phyloP scores from a whole-genome alignment of 805 yeast species.

The Candida berthetii region DNA sequence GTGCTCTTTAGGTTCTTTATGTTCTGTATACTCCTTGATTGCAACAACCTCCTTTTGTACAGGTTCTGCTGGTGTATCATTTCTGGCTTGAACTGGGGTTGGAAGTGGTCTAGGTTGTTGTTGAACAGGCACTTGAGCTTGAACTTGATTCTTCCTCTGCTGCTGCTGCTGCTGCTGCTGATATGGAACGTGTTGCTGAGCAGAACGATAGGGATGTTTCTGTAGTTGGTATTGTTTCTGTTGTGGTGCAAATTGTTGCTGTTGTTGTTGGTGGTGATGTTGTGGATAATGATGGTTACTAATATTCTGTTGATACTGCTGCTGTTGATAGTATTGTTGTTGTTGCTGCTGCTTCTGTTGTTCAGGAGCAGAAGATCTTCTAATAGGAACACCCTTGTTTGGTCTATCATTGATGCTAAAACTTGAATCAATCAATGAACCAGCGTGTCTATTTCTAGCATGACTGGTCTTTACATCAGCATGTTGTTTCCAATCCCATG shows the following conservation, averaged over 20 bases:
- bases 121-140: not conserved
- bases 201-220: too few relatives aligned
- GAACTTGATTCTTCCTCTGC: not conserved
- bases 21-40: not conserved
- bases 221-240: not conserved
- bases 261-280: not conserved
- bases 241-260: not conserved
- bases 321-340: conserved; percentile 1
- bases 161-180: conserved; percentile 2
- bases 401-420: not conserved
- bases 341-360: not conserved
- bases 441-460: conserved; percentile 29
- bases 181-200: conserved; percentile 1
- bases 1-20: not conserved
- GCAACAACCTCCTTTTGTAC: not conserved
- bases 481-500: not conserved
- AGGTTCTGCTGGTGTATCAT: not conserved
- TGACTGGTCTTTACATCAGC: conserved; percentile 11
- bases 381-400: not conserved
- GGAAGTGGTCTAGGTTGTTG: not conserved
- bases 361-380: not conserved
- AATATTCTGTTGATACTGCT: not conserved
- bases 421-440: conserved; percentile 14
- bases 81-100: not conserved
- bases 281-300: not conserved